These are phyloP conservation scores for Xylariaceae sp. DNA, from an alignment of 2,329 filamentous ascomycete species.

Conservation along the genomic window DNA sequence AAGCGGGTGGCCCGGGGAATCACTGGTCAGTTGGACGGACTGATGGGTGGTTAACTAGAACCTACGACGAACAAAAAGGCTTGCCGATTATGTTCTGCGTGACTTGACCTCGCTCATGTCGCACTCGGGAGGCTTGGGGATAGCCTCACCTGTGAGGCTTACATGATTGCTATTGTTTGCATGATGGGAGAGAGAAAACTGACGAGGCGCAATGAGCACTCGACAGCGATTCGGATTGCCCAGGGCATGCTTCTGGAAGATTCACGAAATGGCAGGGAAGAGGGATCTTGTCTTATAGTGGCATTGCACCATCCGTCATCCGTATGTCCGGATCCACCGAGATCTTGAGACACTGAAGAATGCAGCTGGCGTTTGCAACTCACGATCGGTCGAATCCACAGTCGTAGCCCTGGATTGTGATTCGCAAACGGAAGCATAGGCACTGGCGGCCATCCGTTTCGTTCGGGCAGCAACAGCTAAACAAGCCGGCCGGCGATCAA, in stretches of 20 bases:
- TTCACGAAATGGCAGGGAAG: not conserved
- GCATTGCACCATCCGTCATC: slow-evolving; percentile 9
- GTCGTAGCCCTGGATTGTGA: slow-evolving; percentile 26
- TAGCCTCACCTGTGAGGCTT: slow-evolving; percentile 22
- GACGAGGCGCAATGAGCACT: not conserved
- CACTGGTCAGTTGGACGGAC: slow-evolving; percentile 22
- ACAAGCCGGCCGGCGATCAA: slow-evolving; percentile 34
- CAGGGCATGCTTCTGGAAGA: slow-evolving; percentile 1
- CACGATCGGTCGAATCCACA: slow-evolving; percentile 20
- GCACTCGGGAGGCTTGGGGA: slow-evolving; percentile 19
- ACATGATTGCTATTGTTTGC: slow-evolving; percentile 7
- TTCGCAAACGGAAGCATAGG: slow-evolving; percentile 28
- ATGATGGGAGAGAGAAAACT: slow-evolving; percentile 7
- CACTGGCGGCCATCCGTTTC: slow-evolving; percentile 29
- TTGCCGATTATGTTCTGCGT: slow-evolving; percentile 30
- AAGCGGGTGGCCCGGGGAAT: slow-evolving; percentile 29
- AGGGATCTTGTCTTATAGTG: slow-evolving; percentile 6
- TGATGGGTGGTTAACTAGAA: slow-evolving; percentile 8
- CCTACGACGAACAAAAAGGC: slow-evolving; percentile 15
- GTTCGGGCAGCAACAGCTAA: slow-evolving; percentile 40
- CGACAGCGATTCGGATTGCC: not conserved
- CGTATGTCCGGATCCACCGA: slow-evolving; percentile 16
- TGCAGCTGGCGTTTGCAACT: slow-evolving; percentile 15
- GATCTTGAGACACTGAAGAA: slow-evolving; percentile 15
- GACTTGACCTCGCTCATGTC: slow-evolving; percentile 30